Evolutionary conservation across 2,329 filamentous ascomycete genomes (phyloP).

Genomic region (Beauveria bassiana): DNA sequence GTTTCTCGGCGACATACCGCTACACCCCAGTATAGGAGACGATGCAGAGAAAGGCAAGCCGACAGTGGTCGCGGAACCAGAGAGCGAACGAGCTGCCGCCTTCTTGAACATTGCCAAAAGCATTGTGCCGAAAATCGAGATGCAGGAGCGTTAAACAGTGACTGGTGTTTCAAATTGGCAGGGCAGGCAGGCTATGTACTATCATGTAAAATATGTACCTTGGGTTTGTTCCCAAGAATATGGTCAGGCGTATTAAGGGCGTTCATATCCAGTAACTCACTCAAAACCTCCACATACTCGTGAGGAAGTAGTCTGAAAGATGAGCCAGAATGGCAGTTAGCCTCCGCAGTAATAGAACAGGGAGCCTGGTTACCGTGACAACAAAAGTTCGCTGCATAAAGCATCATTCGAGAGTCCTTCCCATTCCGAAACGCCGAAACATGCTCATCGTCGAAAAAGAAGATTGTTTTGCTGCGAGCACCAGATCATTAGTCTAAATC

Average conservation of each 20-base stretch:
- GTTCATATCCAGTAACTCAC: not conserved
- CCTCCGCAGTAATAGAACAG: slow-evolving; percentile 28
- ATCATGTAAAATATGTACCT: not conserved
- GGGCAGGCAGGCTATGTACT: not conserved
- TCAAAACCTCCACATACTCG: not conserved
- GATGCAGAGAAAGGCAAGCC: slow-evolving; percentile 83
- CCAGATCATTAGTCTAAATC: slow-evolving; percentile 55
- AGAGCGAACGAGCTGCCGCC: slow-evolving; percentile 60
- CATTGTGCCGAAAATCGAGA: slow-evolving; percentile 38
- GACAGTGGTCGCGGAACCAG: slow-evolving; percentile 80
- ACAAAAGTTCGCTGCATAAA: not conserved
- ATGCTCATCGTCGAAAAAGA: slow-evolving; percentile 1
- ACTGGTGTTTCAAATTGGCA: not conserved
- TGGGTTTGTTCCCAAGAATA: not conserved
- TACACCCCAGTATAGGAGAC: slow-evolving; percentile 79
- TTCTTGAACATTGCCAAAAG: slow-evolving; percentile 64
- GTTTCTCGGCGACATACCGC: slow-evolving; percentile 81
- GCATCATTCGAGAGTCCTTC: not conserved
- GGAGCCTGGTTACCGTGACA: slow-evolving; percentile 27
- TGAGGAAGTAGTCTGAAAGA: slow-evolving; percentile 4
- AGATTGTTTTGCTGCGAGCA: slow-evolving; percentile 19
- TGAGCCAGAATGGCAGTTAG: slow-evolving; percentile 28
- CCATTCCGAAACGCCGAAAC: slow-evolving; percentile 15
- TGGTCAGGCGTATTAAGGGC: not conserved
- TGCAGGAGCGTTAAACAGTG: slow-evolving; percentile 15